A percentile compares a stretch with the other conserved stretches of the same genome.
These are phyloP conservation scores for Arabis alpina DNA, from an alignment of 345 rosid genomes.

Conservation along the genomic window DNA sequence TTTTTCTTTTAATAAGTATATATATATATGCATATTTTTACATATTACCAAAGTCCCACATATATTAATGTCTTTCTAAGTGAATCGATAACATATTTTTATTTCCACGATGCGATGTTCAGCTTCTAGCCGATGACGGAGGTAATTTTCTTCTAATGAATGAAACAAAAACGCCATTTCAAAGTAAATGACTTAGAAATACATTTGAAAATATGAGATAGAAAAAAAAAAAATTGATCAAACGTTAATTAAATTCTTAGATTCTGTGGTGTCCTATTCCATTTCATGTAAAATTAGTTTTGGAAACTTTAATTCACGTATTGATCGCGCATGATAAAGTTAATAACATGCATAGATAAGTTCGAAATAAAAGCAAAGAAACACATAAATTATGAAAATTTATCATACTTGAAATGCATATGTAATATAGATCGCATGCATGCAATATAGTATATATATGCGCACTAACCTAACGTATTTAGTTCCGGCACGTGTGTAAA, in stretches of 20 bases:
- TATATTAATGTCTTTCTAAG: background rate
- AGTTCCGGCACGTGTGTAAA: constrained; percentile 58
- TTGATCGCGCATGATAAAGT: background rate
- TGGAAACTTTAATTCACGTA: background rate
- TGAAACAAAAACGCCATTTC: background rate
- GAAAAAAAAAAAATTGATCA: background rate
- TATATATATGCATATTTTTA: background rate
- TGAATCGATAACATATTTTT: background rate
- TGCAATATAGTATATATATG: background rate
- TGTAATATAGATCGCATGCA: background rate
- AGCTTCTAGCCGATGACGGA: background rate
- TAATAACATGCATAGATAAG: background rate
- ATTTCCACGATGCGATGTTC: background rate
- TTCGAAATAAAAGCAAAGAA: background rate
- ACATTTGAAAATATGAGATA: background rate
- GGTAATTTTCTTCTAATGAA: background rate
- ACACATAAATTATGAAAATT: background rate
- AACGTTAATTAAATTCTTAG: too few species aligned
- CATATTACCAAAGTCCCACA: background rate
- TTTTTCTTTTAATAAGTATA: background rate
- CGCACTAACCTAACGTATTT: constrained; percentile 49
- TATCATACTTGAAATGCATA: constrained; percentile 9
- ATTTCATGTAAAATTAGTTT: background rate
- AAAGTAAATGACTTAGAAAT: too few species aligned
- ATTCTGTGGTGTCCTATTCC: too few species aligned